A percentile compares a stretch with the other conserved stretches of the same genome.
phyloP scores from a whole-genome alignment of 2,329 filamentous ascomycete species.

The Coniochaeta sp. region DNA sequence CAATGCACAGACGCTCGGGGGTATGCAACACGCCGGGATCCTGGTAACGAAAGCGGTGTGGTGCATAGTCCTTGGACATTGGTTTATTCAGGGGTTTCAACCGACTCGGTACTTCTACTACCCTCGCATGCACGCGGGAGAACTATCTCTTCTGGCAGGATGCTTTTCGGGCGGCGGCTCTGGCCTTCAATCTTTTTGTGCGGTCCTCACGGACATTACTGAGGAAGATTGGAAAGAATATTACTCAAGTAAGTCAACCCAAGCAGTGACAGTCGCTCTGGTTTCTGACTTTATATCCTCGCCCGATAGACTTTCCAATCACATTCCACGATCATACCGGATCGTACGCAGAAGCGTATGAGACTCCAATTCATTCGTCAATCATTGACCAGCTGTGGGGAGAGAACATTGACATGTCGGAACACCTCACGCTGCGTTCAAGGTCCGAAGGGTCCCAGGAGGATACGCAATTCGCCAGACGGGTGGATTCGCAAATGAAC shows the following conservation, averaged over 20 bases:
- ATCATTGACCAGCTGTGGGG: too few relatives aligned
- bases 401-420: too few relatives aligned
- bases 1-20: not conserved
- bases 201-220: not conserved
- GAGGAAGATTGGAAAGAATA: not conserved
- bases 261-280: not conserved
- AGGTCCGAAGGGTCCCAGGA: too few relatives aligned
- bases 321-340: not conserved
- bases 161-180: not conserved
- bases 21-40: not conserved
- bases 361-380: too few relatives aligned
- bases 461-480: too few relatives aligned
- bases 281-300: too few relatives aligned
- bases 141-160: too few relatives aligned
- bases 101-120: too few relatives aligned
- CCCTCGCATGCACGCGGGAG: too few relatives aligned
- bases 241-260: not conserved
- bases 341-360: not conserved
- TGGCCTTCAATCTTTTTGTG: not conserved
- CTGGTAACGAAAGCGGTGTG: not conserved
- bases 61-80: not conserved
- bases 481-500: too few relatives aligned
- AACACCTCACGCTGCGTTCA: too few relatives aligned
- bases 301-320: not conserved
- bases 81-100: not conserved